These are phyloP conservation scores for Echinochloa phyllopogon DNA, from an alignment of 176 grass and related monocot genomes.

Conservation along the genomic window DNA sequence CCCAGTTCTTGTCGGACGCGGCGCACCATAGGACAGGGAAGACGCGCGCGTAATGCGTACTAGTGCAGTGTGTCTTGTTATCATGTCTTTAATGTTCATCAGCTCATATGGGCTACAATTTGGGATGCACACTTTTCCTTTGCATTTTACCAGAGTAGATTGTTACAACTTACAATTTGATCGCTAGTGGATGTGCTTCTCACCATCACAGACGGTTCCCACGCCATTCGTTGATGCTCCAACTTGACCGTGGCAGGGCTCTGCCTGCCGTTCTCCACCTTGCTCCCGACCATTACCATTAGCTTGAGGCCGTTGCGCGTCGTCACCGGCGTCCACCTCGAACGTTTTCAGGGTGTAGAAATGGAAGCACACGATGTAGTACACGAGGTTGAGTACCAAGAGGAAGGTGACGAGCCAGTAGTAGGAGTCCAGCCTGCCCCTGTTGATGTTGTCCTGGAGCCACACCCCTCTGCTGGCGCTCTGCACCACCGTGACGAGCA, in stretches of 20 bases:
- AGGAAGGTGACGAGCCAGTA: constrained; percentile 85
- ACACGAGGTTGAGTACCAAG: constrained; percentile 68
- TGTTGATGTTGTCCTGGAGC: constrained; percentile 92
- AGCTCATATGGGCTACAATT: background rate
- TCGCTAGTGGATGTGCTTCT: background rate
- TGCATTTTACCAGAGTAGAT: background rate
- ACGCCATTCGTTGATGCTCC: background rate
- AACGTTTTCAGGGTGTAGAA: constrained; percentile 73
- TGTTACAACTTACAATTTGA: background rate
- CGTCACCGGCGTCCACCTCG: constrained; percentile 46
- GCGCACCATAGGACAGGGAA: background rate
- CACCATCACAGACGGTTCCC: background rate
- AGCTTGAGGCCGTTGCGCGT: background rate
- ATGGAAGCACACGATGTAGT: constrained; percentile 69
- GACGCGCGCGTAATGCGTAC: background rate
- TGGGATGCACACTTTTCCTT: background rate
- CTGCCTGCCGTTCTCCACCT: constrained; percentile 1
- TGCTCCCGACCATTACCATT: background rate
- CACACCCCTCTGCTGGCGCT: constrained; percentile 57
- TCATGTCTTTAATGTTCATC: background rate
- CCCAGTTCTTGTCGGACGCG: background rate
- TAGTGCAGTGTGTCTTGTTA: background rate
- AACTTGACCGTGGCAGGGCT: constrained; percentile 1
- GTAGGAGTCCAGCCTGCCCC: constrained; percentile 76
- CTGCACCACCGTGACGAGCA: constrained; percentile 81